Evolutionary conservation across 805 yeast genomes (phyloP), one percentile per base, ranked within the genome.

Genomic region (Ogataea paradorogensis): DNA sequence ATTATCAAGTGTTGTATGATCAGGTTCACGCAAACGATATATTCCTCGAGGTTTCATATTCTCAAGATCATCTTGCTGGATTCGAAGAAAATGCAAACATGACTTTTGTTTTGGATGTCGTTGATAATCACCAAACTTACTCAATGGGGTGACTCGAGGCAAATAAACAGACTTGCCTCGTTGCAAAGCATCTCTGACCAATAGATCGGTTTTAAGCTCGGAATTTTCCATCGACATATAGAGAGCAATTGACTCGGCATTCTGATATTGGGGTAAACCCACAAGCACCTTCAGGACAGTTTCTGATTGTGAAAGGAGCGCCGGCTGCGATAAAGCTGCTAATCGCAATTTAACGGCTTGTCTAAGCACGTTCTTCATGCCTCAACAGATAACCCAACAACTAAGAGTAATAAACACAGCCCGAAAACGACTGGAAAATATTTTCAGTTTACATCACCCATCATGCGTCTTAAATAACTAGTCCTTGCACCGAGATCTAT

Each of bases 211-310:
- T 40, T 74, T 74, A 1, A 84, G 66, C 60, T 90, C 97, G 35
- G 78, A 71, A 15, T 61, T 48, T 2, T 82, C 87, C 89, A 90
- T 82, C 57, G 75, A 79, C 84, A 89, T 76, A 53, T 77, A 90
- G 22, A 87, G 55, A 0, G 83, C 96, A 2, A 89, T 58, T 4
- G 58, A 66, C 8, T 53, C 50, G 0, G 89, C 76, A 0, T 47
- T 36, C 37, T 57, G 47, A 50, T 79, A 80, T 29, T 58, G 65
- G 3, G 48, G 51, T 9, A 44, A 37, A 1, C 32, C 20, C 1
- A 11, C 13, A 15, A 46, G 15, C n/a, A 33, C 24, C 3, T 27
- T 24, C 9, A 44, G 33, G 7, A 46, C 40, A n/a, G 15, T 27
- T 13, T 33, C 32, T 13, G 51, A 47, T 28, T 46, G 50, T 10